Percentiles rank a stretch among this genome's conserved stretches.
Evolutionary conservation across 2,329 filamentous ascomycete genomes (phyloP).

Genomic region (Alternaria sp.): DNA sequence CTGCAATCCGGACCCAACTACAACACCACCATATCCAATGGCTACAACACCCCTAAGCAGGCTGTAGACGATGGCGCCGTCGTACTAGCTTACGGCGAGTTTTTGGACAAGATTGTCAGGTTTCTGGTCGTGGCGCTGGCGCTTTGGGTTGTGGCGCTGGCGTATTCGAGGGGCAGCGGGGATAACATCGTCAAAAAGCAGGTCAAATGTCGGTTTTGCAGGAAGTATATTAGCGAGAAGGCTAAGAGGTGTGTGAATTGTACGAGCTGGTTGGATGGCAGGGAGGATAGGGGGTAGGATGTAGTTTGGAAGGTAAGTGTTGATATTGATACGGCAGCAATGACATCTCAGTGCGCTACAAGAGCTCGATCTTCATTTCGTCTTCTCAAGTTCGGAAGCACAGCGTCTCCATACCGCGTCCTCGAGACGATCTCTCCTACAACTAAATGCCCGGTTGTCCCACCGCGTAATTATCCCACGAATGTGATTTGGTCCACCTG

Average conservation of each 20-base stretch:
- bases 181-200: constrained; percentile 75
- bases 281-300: constrained; percentile 50
- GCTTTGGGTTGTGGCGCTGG: constrained; percentile 67
- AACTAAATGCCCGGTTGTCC: rapidly evolving
- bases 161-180: constrained; percentile 66
- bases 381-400: neutral
- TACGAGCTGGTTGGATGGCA: constrained; percentile 64
- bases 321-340: neutral
- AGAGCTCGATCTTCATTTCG: neutral
- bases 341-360: neutral
- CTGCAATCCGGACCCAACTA: constrained; percentile 63
- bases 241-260: constrained; percentile 64
- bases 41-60: constrained; percentile 74
- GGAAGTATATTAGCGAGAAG: constrained; percentile 68
- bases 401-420: neutral
- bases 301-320: neutral
- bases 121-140: constrained; percentile 70
- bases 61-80: constrained; percentile 75
- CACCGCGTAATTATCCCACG: neutral
- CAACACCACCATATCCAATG: constrained; percentile 49
- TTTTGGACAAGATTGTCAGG: constrained; percentile 68
- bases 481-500: neutral
- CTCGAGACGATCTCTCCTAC: neutral
- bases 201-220: constrained; percentile 72
- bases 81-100: constrained; percentile 74